These are phyloP conservation scores for Wickerhamomyces strasburgensis DNA, from an alignment of 805 yeast species.

Conservation along the genomic window DNA sequence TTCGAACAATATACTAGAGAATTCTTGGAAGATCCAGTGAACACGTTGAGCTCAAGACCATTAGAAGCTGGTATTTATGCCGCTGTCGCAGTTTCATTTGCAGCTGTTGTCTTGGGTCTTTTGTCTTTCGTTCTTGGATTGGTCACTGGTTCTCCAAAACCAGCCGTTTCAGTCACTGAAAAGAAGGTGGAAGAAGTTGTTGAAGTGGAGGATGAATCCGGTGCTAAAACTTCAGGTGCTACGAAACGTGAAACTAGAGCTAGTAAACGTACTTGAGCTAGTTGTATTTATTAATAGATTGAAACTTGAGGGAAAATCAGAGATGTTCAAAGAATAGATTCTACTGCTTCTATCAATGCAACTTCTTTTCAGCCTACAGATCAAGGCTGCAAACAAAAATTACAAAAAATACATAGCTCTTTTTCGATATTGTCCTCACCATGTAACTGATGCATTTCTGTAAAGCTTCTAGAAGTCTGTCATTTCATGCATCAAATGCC, in stretches of 20 bases:
- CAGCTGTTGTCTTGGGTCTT: conserved; percentile 39
- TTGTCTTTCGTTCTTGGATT: conserved; percentile 30
- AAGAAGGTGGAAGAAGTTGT: conserved; percentile 6
- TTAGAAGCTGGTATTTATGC: conserved; percentile 46
- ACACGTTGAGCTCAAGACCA: conserved; percentile 41
- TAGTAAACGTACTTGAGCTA: conserved; percentile 14
- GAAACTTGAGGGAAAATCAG: neutral
- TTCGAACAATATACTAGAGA: conserved; percentile 33
- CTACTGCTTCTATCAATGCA: no score
- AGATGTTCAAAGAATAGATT: no score
- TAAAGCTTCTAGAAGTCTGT: no score
- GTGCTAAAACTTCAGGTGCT: conserved; percentile 14
- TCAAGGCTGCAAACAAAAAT: no score
- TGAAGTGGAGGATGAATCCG: conserved; percentile 11
- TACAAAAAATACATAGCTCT: no score
- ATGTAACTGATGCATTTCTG: no score
- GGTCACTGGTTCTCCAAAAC: conserved; percentile 20
- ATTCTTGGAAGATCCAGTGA: conserved; percentile 40
- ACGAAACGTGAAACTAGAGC: conserved; percentile 15
- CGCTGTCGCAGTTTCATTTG: conserved; percentile 33
- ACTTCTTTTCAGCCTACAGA: no score
- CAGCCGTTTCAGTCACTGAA: conserved; percentile 3
- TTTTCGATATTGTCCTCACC: no score
- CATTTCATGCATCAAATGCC: no score
- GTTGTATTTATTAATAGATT: neutral